Evolutionary conservation across 2,329 filamentous ascomycete genomes (phyloP).

Genomic region (Mycosphaerella sp.): DNA sequence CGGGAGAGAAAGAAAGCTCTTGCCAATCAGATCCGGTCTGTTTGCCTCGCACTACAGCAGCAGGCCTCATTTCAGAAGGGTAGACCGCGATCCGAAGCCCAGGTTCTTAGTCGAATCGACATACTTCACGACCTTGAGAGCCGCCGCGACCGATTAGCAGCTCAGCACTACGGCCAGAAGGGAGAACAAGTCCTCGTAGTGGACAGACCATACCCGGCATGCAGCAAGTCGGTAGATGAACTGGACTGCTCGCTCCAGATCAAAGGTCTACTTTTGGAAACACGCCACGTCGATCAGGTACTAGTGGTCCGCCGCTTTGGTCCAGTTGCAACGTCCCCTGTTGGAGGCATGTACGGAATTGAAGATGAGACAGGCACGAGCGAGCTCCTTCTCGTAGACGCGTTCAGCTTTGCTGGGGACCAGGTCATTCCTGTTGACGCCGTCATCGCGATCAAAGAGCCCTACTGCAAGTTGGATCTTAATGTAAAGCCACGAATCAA

Average conservation of each 20-base stretch:
- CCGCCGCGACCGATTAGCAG: neutral
- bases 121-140: neutral
- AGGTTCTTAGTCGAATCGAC: neutral
- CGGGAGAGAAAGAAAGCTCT: conserved; percentile 1
- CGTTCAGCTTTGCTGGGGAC: conserved; percentile 9
- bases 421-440: neutral
- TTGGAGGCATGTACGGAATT: conserved; percentile 4
- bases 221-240: neutral
- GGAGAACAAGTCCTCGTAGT: neutral
- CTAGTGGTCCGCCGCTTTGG: conserved; percentile 3
- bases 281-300: neutral
- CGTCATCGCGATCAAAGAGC: conserved; percentile 5
- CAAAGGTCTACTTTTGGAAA: conserved; percentile 4
- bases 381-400: conserved; percentile 5
- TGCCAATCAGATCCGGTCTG: neutral
- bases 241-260: conserved; percentile 3
- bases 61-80: neutral
- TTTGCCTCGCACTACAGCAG: conserved; percentile 1
- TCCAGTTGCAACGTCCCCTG: conserved; percentile 1
- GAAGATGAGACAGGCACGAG: neutral
- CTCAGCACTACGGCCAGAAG: neutral
- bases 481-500: conserved; percentile 5
- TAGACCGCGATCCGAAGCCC: conserved; percentile 1
- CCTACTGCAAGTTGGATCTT: conserved; percentile 2
- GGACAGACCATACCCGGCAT: conserved; percentile 1